A percentile compares a stretch with the other conserved stretches of the same genome.
Evolutionary conservation across 192 early-diverging fungal species (phyloP).

Genomic region (Haplosporangium gracile): DNA sequence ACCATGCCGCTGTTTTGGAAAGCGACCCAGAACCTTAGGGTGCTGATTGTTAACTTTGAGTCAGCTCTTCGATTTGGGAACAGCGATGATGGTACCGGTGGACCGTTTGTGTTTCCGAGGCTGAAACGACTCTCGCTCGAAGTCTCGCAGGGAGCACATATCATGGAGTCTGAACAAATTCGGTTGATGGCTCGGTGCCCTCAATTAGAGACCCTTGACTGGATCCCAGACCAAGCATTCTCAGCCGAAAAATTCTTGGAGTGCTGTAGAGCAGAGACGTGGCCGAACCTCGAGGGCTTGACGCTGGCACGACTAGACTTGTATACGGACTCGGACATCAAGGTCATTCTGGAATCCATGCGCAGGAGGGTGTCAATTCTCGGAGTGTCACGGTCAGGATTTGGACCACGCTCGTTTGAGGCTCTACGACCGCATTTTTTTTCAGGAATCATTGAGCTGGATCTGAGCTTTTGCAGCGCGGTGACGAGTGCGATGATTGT

Average conservation of each 20-base stretch:
- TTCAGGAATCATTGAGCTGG: constrained; percentile 2
- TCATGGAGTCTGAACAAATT: neutral
- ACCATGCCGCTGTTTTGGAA: constrained; percentile 1
- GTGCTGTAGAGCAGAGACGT: neutral
- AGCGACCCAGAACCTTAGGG: neutral
- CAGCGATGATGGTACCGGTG: neutral
- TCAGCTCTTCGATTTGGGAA: neutral
- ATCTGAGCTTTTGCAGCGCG: neutral
- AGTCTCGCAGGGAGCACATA: neutral
- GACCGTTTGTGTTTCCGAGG: neutral
- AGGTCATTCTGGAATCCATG: neutral
- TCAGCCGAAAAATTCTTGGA: neutral
- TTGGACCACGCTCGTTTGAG: neutral
- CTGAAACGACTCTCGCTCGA: neutral
- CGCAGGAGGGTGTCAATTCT: neutral
- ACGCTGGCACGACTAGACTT: neutral
- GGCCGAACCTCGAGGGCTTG: neutral
- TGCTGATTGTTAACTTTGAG: neutral
- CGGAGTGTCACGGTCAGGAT: neutral
- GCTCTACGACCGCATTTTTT: neutral
- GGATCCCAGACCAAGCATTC: neutral
- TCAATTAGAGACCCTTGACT: neutral
- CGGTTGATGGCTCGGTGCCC: neutral
- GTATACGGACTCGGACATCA: neutral
- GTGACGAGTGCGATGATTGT: neutral